Evolutionary conservation across 495 filamentous ascomycete species (phyloP).

Genomic region (Aspergillus mulundensis): DNA sequence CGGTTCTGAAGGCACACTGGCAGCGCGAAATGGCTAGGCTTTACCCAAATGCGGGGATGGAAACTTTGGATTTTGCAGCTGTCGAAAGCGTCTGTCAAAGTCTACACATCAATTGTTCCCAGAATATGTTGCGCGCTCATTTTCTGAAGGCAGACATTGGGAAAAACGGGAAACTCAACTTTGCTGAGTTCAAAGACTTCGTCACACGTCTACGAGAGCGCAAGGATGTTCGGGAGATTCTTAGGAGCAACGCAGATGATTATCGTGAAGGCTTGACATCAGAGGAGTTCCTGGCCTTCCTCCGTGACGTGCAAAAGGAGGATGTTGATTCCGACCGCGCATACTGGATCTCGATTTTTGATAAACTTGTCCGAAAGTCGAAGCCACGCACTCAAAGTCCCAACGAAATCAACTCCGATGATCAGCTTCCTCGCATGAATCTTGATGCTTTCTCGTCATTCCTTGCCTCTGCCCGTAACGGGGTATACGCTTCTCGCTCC

Average conservation of each 20-base stretch:
- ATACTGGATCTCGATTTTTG: slow-evolving; percentile 71
- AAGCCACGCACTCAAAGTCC: slow-evolving; percentile 48
- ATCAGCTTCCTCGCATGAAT: slow-evolving; percentile 54
- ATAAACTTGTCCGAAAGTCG: slow-evolving; percentile 64
- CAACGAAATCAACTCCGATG: slow-evolving; percentile 32
- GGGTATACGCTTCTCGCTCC: slow-evolving; percentile 50
- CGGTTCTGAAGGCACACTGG: slow-evolving; percentile 78
- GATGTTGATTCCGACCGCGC: slow-evolving; percentile 60
- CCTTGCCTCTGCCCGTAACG: slow-evolving; percentile 70
- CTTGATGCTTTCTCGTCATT: slow-evolving; percentile 71
- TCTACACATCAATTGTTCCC: slow-evolving; percentile 83
- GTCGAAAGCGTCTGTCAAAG: slow-evolving; percentile 79
- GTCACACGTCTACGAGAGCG: slow-evolving; percentile 76
- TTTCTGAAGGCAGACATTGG: slow-evolving; percentile 70
- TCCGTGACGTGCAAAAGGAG: slow-evolving; percentile 69
- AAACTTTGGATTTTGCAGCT: slow-evolving; percentile 67
- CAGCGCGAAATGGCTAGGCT: slow-evolving; percentile 74
- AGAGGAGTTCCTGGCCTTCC: slow-evolving; percentile 70
- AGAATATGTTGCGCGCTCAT: slow-evolving; percentile 65
- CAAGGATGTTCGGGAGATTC: slow-evolving; percentile 72
- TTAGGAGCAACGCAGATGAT: slow-evolving; percentile 49
- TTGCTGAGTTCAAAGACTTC: slow-evolving; percentile 75
- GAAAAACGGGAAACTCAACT: slow-evolving; percentile 60
- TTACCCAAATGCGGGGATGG: slow-evolving; percentile 58
- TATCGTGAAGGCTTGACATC: slow-evolving; percentile 59